Conservation (phyloP, 2,329 filamentous ascomycete species). For the Leptographium galeiforme region DNA sequence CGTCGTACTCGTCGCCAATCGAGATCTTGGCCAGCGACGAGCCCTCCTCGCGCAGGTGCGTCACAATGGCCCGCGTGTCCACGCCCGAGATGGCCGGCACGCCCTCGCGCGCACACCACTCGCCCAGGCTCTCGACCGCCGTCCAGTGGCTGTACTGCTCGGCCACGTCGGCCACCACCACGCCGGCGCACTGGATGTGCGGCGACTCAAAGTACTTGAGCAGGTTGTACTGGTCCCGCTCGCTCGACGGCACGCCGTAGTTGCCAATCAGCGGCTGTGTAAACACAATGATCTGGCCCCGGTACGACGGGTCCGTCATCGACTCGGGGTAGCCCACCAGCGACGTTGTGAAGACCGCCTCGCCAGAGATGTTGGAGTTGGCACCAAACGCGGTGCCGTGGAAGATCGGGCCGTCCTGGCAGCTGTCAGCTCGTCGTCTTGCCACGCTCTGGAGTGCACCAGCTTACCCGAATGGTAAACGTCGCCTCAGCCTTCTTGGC, state of each 20-base stretch:
- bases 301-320: conserved; percentile 77
- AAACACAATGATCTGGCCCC: conserved; percentile 94
- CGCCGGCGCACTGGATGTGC: conserved; percentile 89
- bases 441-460: no score
- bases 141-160: conserved; percentile 97
- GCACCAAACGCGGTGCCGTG: conserved; percentile 94
- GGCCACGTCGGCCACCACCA: conserved; percentile 91
- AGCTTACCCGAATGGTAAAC: conserved; percentile 71
- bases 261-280: conserved; percentile 97
- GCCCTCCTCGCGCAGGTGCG: conserved; percentile 87
- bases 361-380: conserved; percentile 90
- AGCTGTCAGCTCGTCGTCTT: not conserved
- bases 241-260: conserved; percentile 84
- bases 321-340: conserved; percentile 97
- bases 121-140: conserved; percentile 79
- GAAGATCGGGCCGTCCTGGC: conserved; percentile 86
- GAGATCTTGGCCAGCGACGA: conserved; percentile 91
- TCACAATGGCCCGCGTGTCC: conserved; percentile 93
- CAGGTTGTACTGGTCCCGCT: conserved; percentile 76
- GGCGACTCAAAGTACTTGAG: conserved; percentile 98
- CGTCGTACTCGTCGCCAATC: conserved; percentile 94
- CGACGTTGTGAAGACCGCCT: conserved; percentile 97
- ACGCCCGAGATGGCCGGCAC: conserved; percentile 94
- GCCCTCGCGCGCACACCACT: conserved; percentile 94
- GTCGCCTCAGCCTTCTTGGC: conserved; percentile 64